Evolutionary conservation across 257 asterid species (phyloP).

Genomic region (Nicotiana undulata): DNA sequence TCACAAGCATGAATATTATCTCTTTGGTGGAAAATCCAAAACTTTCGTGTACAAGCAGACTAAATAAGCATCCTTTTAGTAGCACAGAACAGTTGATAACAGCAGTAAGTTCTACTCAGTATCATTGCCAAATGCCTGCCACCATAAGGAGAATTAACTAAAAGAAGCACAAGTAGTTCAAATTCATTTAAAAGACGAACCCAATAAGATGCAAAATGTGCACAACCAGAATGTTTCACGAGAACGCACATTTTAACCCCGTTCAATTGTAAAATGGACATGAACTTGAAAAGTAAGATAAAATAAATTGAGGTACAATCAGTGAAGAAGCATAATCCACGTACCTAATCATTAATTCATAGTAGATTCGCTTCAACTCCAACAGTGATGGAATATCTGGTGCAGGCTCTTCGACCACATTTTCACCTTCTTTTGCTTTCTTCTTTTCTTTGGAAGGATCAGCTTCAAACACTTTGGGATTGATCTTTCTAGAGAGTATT

Average conservation of each 20-base stretch:
- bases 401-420: constrained; percentile 78
- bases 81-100: background rate
- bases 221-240: background rate
- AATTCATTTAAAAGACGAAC: background rate
- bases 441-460: constrained; percentile 80
- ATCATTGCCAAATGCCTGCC: background rate
- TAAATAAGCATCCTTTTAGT: background rate
- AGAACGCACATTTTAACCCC: background rate
- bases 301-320: background rate
- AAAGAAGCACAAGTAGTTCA: background rate
- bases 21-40: background rate
- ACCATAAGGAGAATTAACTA: background rate
- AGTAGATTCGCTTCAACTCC: constrained; percentile 86
- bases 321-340: background rate
- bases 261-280: background rate
- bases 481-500: constrained; percentile 91
- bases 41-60: background rate
- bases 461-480: constrained; percentile 91
- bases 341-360: constrained; percentile 89
- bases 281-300: background rate
- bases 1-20: background rate
- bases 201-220: background rate
- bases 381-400: constrained; percentile 84
- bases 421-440: constrained; percentile 85
- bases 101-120: background rate